Conservation (phyloP, 164 flowering plant species). For the Annona cherimola region DNA sequence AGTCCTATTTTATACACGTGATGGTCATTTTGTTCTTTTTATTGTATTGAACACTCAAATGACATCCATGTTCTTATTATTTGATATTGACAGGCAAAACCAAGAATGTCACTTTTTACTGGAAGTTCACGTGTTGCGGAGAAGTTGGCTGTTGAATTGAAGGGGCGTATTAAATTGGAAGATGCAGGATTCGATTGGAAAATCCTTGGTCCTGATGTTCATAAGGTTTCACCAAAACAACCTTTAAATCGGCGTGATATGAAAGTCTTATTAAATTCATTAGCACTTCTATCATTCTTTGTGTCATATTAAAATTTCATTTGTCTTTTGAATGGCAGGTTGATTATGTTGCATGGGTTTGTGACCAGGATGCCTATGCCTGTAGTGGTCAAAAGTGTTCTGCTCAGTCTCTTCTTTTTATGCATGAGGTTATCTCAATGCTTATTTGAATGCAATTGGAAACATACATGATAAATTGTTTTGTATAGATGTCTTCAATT, state of each 20-base stretch:
- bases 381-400: slow-evolving; percentile 99
- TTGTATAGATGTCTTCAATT: background rate
- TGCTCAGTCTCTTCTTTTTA: slow-evolving; percentile 87
- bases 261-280: background rate
- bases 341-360: slow-evolving; percentile 96
- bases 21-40: no score
- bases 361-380: slow-evolving; percentile 99
- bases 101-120: slow-evolving; percentile 93
- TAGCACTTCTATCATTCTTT: slow-evolving; percentile 7
- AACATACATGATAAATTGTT: background rate
- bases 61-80: no score
- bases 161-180: slow-evolving; percentile 87
- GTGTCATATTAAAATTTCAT: background rate
- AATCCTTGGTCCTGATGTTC: slow-evolving; percentile 94
- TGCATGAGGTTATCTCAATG: slow-evolving; percentile 77
- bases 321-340: slow-evolving; percentile 43
- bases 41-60: no score
- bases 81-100: slow-evolving; percentile 57
- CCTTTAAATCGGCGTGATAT: background rate
- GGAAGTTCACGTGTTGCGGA: slow-evolving; percentile 98
- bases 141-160: slow-evolving; percentile 78
- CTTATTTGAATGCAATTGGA: background rate
- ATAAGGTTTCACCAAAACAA: slow-evolving; percentile 43
- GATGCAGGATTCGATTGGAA: slow-evolving; percentile 99
- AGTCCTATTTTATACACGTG: no score